Conservation (phyloP, 2,329 filamentous ascomycete species). For the Chaetomiaceae sp. region DNA sequence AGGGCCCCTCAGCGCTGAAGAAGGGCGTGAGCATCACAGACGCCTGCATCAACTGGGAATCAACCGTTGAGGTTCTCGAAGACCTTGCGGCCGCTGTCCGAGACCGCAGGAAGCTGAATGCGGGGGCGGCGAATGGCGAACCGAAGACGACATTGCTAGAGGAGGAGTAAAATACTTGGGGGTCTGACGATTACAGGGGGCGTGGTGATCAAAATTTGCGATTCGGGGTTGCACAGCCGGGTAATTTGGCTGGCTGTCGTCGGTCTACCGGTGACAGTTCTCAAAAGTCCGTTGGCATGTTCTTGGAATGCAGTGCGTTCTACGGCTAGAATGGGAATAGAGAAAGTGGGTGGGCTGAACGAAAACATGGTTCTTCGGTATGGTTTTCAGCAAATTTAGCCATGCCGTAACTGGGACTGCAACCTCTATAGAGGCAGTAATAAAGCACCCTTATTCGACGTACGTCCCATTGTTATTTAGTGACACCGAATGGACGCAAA, state of each 20-base stretch:
- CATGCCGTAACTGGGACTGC: neutral
- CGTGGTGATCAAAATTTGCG: neutral
- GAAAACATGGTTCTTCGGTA: constrained; percentile 1
- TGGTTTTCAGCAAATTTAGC: neutral
- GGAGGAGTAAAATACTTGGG: constrained; percentile 40
- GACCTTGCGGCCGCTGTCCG: constrained; percentile 81
- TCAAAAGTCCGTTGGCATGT: neutral
- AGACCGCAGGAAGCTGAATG: constrained; percentile 58
- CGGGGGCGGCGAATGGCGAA: constrained; percentile 31
- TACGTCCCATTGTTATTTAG: too few relatives aligned
- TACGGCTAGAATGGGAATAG: neutral
- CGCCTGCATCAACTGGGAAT: constrained; percentile 92
- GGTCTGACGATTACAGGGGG: neutral
- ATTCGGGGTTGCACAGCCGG: too few relatives aligned
- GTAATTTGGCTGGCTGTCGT: too few relatives aligned
- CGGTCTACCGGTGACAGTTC: neutral
- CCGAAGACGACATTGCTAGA: constrained; percentile 46
- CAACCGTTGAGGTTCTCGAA: constrained; percentile 75
- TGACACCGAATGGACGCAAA: neutral
- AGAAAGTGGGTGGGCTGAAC: neutral
- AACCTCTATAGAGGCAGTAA: neutral
- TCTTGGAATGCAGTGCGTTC: neutral
- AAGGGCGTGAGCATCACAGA: constrained; percentile 94
- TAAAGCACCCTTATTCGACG: neutral
- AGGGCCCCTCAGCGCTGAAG: constrained; percentile 73